Percentiles rank a stretch among this genome's conserved stretches.
These are phyloP conservation scores for Nicotiana benthamiana DNA, from an alignment of 257 asterid genomes.

Conservation along the genomic window DNA sequence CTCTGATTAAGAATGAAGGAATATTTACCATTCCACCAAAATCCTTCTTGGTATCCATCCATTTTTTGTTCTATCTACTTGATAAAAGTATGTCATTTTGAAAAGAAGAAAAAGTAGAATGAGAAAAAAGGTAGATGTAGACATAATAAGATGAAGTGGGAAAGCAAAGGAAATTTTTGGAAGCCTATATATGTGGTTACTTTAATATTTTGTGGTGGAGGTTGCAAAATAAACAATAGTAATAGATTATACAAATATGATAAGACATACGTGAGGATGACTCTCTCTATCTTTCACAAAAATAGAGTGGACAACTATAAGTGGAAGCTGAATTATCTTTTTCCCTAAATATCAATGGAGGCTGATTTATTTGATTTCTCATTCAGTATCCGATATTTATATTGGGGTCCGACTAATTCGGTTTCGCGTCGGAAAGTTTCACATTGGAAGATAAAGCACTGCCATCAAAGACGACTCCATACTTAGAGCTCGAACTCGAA, in stretches of 20 bases:
- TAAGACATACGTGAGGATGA: background rate
- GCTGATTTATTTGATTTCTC: too few relatives aligned
- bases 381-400: too few relatives aligned
- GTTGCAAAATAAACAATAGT: background rate
- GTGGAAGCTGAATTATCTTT: background rate
- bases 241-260: background rate
- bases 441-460: too few relatives aligned
- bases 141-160: background rate
- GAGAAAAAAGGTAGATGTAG: background rate
- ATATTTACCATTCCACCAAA: too few relatives aligned
- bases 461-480: too few relatives aligned
- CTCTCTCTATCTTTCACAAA: background rate
- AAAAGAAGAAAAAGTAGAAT: background rate
- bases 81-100: background rate
- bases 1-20: too few relatives aligned
- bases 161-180: background rate
- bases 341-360: background rate
- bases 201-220: background rate
- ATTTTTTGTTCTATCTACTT: background rate
- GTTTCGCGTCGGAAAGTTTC: too few relatives aligned
- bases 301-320: background rate
- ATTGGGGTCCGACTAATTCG: too few relatives aligned
- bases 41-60: too few relatives aligned
- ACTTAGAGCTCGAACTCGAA: too few relatives aligned
- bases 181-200: background rate